phyloP scores from a whole-genome alignment of 768 basidiomycete species.

The Agaricus bisporus region DNA sequence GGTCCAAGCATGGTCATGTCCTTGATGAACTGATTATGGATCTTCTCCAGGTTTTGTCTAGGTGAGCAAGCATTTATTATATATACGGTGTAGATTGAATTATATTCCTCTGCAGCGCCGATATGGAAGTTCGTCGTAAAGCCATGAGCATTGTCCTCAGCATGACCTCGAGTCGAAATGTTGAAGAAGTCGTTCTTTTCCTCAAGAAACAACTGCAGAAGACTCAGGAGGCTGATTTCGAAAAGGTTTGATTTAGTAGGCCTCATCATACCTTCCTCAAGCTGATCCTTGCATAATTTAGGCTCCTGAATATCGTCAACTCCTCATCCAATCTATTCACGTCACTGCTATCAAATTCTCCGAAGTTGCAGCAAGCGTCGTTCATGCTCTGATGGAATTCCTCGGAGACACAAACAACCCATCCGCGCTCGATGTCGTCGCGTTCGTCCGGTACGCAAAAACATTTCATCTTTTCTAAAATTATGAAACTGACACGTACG shows the following conservation, averaged over 20 bases:
- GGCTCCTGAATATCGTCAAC: slow-evolving; percentile 92
- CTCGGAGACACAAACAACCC: slow-evolving; percentile 93
- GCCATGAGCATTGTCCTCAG: slow-evolving; percentile 85
- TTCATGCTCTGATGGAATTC: slow-evolving; percentile 92
- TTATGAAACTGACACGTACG: not conserved
- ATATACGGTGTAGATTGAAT: not conserved
- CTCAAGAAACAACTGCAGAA: slow-evolving; percentile 96
- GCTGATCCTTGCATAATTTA: slow-evolving; percentile 20
- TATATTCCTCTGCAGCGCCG: slow-evolving; percentile 47
- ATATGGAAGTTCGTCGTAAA: slow-evolving; percentile 95
- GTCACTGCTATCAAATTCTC: slow-evolving; percentile 95
- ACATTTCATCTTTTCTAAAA: not conserved
- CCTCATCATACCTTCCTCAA: not conserved
- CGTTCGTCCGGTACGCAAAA: slow-evolving; percentile 41
- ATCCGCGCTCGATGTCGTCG: slow-evolving; percentile 90
- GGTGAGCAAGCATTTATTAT: slow-evolving; percentile 29
- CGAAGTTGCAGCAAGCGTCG: slow-evolving; percentile 92
- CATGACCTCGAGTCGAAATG: slow-evolving; percentile 91
- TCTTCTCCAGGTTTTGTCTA: slow-evolving; percentile 83
- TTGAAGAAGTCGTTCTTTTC: slow-evolving; percentile 94
- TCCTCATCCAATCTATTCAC: slow-evolving; percentile 96
- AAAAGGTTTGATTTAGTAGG: slow-evolving; percentile 55
- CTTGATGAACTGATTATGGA: slow-evolving; percentile 94
- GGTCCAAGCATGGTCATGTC: slow-evolving; percentile 81
- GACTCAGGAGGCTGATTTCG: slow-evolving; percentile 87